These are phyloP conservation scores for Diaporthe aspalathi DNA, from an alignment of 2,329 filamentous ascomycete genomes.

Conservation along the genomic window DNA sequence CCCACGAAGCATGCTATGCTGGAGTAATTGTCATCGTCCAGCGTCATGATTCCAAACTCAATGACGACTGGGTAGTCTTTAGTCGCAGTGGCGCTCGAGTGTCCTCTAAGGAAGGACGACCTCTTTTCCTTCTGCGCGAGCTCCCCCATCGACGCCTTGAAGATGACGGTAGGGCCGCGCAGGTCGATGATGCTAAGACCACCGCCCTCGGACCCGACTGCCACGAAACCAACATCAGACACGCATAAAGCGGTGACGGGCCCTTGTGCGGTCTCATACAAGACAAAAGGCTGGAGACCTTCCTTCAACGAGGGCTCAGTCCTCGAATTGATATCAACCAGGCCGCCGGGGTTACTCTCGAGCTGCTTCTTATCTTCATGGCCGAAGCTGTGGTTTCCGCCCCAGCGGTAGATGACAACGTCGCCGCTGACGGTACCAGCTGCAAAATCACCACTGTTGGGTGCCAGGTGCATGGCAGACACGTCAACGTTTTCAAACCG, in stretches of 20 bases:
- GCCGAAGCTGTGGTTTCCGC: conserved; percentile 79
- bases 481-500: conserved; percentile 83
- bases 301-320: conserved; percentile 80
- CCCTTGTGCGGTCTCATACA: conserved; percentile 87
- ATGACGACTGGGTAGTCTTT: conserved; percentile 84
- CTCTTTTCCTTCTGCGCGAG: conserved; percentile 82
- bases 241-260: conserved; percentile 82
- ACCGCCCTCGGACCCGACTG: conserved; percentile 85
- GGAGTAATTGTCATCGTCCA: conserved; percentile 95
- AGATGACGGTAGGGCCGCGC: conserved; percentile 86
- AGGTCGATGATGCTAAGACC: conserved; percentile 86
- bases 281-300: conserved; percentile 73
- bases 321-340: conserved; percentile 80
- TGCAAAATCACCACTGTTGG: conserved; percentile 85
- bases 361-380: conserved; percentile 64
- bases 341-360: conserved; percentile 72
- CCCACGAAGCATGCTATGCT: conserved; percentile 94
- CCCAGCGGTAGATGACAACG: conserved; percentile 88
- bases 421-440: conserved; percentile 88
- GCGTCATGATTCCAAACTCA: conserved; percentile 92
- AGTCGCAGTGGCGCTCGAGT: conserved; percentile 58
- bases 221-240: conserved; percentile 94
- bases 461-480: conserved; percentile 81
- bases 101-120: conserved; percentile 74
- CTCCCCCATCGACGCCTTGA: conserved; percentile 77